Base-by-base conservation (phyloP, 2,329 filamentous ascomycete species). In the Graphiopsis chlorocephala region DNA sequence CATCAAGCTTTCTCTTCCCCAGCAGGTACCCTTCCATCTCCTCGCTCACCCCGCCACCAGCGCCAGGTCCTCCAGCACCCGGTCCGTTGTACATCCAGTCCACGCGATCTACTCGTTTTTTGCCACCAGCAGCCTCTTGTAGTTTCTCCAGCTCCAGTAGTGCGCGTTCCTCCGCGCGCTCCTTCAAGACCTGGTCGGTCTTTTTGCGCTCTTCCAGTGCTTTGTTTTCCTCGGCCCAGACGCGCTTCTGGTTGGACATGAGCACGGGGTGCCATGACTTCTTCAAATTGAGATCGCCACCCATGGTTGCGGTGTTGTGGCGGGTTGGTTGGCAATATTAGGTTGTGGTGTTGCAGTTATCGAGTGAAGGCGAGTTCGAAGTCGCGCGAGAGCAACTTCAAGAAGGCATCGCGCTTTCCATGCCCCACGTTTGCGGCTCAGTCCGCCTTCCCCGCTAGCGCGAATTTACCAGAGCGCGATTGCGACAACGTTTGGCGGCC, bases 21-120 rank as follows among this genome's bases (percentile, higher is more conserved):
- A 99, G 83, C 1, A 99, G 80, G 76, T 96, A 99, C 4, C 91
- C 92, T 75, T 99, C 95, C 80, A 92, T 93, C 79, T 98, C 95
- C 77, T 97, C 94, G 0, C 80, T 87, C 4, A 81, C 78, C 23
- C 77, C 79, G 25, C 77, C 79, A 26, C 85, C 86, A 45, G 87
- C 91, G 31, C 90, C 90, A n/a, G 83, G 82, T 73, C 91, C 89
- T 38, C 92, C 91, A 64, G 83, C 85, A 58, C 89, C 90, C 8
- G 95, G 93, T 1, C 94, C 94, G 71, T 90, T 88, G 79, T 99
- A 99, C 92, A 99, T 97, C 92, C 95, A 99, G 73, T 98, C 95
- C 28, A 99, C 94, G 38, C 93, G 88, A 72, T 94, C 89, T 31
- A 90, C 81, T 61, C 90, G 85, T 74, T 92, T 93, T 72, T 86